Base-by-base conservation (phyloP, 768 basidiomycete species). In the Boletus huronensis region DNA sequence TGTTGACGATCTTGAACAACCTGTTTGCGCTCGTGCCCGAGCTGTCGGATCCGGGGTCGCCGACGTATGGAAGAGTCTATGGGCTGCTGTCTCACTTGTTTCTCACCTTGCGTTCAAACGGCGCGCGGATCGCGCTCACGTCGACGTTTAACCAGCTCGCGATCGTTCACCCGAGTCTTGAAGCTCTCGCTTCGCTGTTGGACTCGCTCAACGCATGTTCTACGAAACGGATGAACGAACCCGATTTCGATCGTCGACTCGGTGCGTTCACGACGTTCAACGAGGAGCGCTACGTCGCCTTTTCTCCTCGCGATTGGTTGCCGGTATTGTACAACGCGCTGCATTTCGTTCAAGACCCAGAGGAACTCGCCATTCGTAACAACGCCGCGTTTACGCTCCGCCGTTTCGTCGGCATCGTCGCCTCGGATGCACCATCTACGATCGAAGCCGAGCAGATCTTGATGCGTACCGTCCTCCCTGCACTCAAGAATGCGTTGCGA, bases 191-290 rank as follows among this genome's bases (percentile, higher is more conserved):
- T 1, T 68, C 75, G 7, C 70, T 94, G 5, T 62, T 93, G 50
- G 79, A 79, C 8, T 77, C 78, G 0, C 77, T 98, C 58, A 98
- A 98, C 63, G 85, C 96, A 0, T 99, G 87, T 66, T 96, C 94
- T 1, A 69, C 70, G 1, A 88, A 84, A 62, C 80, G 93, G 7
- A 70, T 93, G 32, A 93, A 96, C 53, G 94, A 98, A 65, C 90
- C 94, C 3, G 93, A 98, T 69, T 98, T 97, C 59, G 90, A 95
- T 53, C 79, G 83, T 28, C 87, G 97, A 2, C 75, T 98, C 3
- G 68, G 71, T 1, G 93, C 91, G 0, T 97, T 92, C 71, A 75
- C 81, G 1, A 67, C 66, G 13, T 73, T 98, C 46, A 96, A 93
- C 68, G 93, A 94, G 57, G 73, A 68, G 0, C 50, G 79, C 17